phyloP scores from a whole-genome alignment of 257 asterid genomes.

The Primulina huaijiensis region DNA sequence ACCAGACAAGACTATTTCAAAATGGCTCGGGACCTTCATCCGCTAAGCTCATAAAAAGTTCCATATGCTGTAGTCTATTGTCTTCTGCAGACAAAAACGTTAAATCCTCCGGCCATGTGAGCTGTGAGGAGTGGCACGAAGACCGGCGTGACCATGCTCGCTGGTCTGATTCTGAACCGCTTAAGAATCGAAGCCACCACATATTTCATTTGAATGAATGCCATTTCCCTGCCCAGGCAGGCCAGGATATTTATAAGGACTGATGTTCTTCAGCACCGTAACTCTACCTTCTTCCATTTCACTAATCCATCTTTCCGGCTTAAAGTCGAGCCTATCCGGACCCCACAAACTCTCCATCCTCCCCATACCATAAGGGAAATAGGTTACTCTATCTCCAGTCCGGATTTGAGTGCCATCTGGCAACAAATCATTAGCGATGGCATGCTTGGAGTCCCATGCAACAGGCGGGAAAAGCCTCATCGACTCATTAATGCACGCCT shows the following conservation, averaged over 20 bases:
- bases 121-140: slow-evolving; percentile 76
- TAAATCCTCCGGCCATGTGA: slow-evolving; percentile 70
- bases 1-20: too few species aligned
- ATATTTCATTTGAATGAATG: slow-evolving; percentile 66
- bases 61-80: background rate
- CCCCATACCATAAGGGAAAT: slow-evolving; percentile 81
- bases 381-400: slow-evolving; percentile 68
- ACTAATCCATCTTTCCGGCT: slow-evolving; percentile 59
- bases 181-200: slow-evolving; percentile 48
- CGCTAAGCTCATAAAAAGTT: background rate
- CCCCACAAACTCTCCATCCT: slow-evolving; percentile 75
- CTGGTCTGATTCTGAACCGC: slow-evolving; percentile 47
- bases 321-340: slow-evolving; percentile 51
- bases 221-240: slow-evolving; percentile 69
- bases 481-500: slow-evolving; percentile 60
- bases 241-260: slow-evolving; percentile 56
- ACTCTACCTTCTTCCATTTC: slow-evolving; percentile 31
- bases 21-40: background rate
- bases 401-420: slow-evolving; percentile 45
- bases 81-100: slow-evolving; percentile 43
- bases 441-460: slow-evolving; percentile 71
- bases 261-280: slow-evolving; percentile 34
- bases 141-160: slow-evolving; percentile 32
- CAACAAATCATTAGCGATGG: slow-evolving; percentile 34
- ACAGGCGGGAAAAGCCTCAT: slow-evolving; percentile 64